Percentiles rank a stretch among this genome's conserved stretches.
Evolutionary conservation across 495 filamentous ascomycete genomes (phyloP).

Genomic region (Penicillium maclennaniae): DNA sequence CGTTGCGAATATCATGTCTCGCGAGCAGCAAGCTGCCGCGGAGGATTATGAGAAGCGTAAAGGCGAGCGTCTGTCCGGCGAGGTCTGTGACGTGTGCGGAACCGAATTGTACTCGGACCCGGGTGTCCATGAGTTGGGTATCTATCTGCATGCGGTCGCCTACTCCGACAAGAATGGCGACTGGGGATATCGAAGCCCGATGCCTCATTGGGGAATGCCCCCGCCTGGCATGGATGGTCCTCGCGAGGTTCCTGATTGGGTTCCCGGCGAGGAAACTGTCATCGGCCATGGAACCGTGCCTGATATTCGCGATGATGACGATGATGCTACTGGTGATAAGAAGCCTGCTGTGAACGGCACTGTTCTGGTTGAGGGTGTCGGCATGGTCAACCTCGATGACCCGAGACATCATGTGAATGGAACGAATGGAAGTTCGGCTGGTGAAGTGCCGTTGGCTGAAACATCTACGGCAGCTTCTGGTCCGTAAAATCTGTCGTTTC

Average conservation of each 20-base stretch:
- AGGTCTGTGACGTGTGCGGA: conserved; percentile 72
- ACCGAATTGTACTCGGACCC: conserved; percentile 93
- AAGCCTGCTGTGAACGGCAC: conserved; percentile 1
- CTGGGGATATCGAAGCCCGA: conserved; percentile 81
- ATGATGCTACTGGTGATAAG: background rate
- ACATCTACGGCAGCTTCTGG: background rate
- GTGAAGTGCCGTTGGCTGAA: background rate
- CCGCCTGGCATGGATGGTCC: conserved; percentile 60
- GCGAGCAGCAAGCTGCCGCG: conserved; percentile 78
- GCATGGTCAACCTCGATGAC: conserved; percentile 14
- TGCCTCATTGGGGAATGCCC: conserved; percentile 84
- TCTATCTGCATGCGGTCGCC: conserved; percentile 86
- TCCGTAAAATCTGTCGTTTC: background rate
- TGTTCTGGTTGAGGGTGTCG: conserved; percentile 21
- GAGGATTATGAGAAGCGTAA: conserved; percentile 71
- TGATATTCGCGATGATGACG: background rate
- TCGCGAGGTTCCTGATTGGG: conserved; percentile 47
- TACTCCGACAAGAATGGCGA: conserved; percentile 76
- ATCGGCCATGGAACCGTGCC: conserved; percentile 37
- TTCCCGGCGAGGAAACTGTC: conserved; percentile 33
- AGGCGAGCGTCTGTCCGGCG: conserved; percentile 88
- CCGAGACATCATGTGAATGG: conserved; percentile 3
- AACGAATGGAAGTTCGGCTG: background rate
- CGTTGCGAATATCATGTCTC: conserved; percentile 41
- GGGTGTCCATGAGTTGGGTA: conserved; percentile 79